Conservation (phyloP, 164 flowering plant genomes). For the Aristolochia contorta region DNA sequence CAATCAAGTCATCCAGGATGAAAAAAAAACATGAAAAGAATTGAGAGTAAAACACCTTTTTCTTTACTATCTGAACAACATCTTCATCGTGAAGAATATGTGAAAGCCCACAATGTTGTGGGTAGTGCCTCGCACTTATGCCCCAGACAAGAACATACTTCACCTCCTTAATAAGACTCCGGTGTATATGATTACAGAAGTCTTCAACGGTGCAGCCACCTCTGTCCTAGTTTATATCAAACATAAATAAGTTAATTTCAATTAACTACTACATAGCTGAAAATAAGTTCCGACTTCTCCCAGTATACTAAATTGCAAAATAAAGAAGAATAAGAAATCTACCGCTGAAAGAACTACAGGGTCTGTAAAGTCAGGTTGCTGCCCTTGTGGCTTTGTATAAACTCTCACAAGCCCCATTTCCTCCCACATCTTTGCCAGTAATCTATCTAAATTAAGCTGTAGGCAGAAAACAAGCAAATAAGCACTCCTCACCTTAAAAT, state of each 20-base stretch:
- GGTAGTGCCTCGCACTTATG: constrained; percentile 87
- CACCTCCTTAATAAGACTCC: constrained; percentile 82
- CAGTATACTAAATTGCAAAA: neutral
- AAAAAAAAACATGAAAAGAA: neutral
- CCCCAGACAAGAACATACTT: constrained; percentile 98
- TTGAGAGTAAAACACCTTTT: constrained; percentile 45
- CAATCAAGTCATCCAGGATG: neutral
- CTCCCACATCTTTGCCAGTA: constrained; percentile 95
- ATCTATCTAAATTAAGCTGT: constrained; percentile 91
- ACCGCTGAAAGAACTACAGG: constrained; percentile 93
- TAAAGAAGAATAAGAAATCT: constrained; percentile 21
- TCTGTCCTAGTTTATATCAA: constrained; percentile 48
- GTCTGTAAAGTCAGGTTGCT: constrained; percentile 92
- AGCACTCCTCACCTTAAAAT: neutral
- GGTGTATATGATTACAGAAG: constrained; percentile 91
- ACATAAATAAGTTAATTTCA: too few species aligned
- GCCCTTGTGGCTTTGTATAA: constrained; percentile 97
- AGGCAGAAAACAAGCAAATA: neutral
- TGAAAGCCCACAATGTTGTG: constrained; percentile 91
- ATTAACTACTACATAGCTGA: constrained; percentile 1
- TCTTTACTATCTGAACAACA: constrained; percentile 97
- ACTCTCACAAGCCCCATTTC: constrained; percentile 96
- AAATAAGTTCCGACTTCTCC: neutral
- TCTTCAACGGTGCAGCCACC: constrained; percentile 96
- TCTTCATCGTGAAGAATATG: constrained; percentile 91